These are phyloP conservation scores for Cladophialophora chaetospira DNA, from an alignment of 2,329 filamentous ascomycete genomes.

Conservation along the genomic window DNA sequence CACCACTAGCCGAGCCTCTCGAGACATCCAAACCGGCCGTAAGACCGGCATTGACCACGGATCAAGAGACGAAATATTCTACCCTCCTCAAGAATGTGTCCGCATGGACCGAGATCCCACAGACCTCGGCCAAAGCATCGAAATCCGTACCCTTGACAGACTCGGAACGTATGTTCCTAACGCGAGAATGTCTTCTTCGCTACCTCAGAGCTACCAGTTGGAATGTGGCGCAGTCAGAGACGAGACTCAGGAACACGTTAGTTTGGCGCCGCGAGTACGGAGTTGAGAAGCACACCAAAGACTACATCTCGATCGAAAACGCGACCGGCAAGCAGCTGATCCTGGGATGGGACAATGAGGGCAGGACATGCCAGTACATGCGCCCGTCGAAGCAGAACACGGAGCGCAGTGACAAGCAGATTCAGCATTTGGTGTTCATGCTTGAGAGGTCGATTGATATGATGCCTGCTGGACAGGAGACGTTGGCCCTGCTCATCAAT, in stretches of 20 bases:
- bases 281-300: conserved; percentile 69
- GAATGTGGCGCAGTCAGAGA: conserved; percentile 72
- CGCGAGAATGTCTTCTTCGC: conserved; percentile 85
- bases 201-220: conserved; percentile 95
- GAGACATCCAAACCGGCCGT: conserved; percentile 60
- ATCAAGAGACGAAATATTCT: conserved; percentile 81
- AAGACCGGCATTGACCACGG: conserved; percentile 65
- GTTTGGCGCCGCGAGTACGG: conserved; percentile 91
- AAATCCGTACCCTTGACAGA: conserved; percentile 69
- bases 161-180: conserved; percentile 84
- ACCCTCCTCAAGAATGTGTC: conserved; percentile 70
- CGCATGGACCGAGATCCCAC: conserved; percentile 70
- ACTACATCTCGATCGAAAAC: conserved; percentile 91
- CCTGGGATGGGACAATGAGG: conserved; percentile 81
- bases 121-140: conserved; percentile 61
- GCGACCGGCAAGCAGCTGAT: conserved; percentile 95
- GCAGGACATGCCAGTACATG: conserved; percentile 86
- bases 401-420: conserved; percentile 77
- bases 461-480: conserved; percentile 85
- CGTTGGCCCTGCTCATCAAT: conserved; percentile 82
- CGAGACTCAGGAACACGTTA: conserved; percentile 77
- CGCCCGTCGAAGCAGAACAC: conserved; percentile 92
- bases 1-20: conserved; percentile 61
- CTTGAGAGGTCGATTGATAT: conserved; percentile 85
- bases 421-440: conserved; percentile 96